phyloP scores from a whole-genome alignment of 257 asterid genomes.

The Apocynum venetum region DNA sequence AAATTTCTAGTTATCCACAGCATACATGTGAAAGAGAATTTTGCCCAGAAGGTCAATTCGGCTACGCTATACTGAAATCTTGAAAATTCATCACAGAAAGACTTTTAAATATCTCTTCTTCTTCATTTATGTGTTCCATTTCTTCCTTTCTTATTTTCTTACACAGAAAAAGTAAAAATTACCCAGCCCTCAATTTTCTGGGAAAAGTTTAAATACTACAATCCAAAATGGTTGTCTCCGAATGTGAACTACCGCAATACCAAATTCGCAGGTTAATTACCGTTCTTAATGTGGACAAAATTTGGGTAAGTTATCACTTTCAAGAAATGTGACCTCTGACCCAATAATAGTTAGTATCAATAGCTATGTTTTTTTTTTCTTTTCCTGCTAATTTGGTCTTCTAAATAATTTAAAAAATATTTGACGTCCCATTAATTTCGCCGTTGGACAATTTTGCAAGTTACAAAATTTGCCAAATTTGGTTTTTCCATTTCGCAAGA shows the following conservation, averaged over 20 bases:
- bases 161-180: neutral
- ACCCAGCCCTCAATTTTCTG: too few species aligned
- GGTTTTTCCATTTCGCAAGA: neutral
- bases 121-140: neutral
- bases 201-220: too few species aligned
- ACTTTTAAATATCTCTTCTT: neutral
- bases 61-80: neutral
- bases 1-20: too few species aligned
- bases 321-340: neutral
- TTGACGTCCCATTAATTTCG: neutral
- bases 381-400: neutral
- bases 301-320: neutral
- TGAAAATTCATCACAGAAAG: neutral
- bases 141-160: neutral
- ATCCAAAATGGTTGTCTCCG: too few species aligned
- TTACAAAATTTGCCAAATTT: neutral
- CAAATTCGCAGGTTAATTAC: too few species aligned
- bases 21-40: too few species aligned
- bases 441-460: neutral
- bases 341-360: neutral
- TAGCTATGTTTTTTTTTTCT: neutral
- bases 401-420: neutral
- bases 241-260: neutral
- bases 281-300: too few species aligned
- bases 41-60: neutral